Evolutionary conservation across 1,284 basidiomycete genomes (phyloP).

Genomic region (Apiotrichum mycotoxinovorans): DNA sequence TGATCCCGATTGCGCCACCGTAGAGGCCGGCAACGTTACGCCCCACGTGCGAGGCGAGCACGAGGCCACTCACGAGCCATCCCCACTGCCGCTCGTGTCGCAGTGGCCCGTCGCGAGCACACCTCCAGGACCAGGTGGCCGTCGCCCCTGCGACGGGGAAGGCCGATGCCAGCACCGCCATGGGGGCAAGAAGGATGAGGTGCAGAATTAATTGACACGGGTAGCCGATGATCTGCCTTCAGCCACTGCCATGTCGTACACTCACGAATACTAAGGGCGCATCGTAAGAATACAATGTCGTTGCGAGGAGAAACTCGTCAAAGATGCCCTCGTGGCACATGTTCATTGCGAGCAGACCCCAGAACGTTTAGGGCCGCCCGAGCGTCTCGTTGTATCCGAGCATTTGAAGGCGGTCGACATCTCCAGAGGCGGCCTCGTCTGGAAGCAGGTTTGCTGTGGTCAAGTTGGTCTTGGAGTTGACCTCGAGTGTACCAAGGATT

Average conservation of each 20-base stretch:
- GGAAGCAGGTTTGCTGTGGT: too few relatives aligned
- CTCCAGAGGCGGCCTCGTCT: too few relatives aligned
- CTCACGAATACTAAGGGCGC: slow-evolving; percentile 12
- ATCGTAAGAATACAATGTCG: not conserved
- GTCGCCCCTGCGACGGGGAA: slow-evolving; percentile 48
- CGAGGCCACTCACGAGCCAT: slow-evolving; percentile 44
- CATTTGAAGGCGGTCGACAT: slow-evolving; percentile 37
- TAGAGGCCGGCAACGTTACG: slow-evolving; percentile 24
- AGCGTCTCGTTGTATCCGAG: slow-evolving; percentile 44
- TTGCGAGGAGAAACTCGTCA: slow-evolving; percentile 1
- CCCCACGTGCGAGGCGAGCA: slow-evolving; percentile 43
- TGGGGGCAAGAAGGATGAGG: slow-evolving; percentile 35
- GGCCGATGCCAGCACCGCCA: slow-evolving; percentile 43
- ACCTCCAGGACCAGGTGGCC: slow-evolving; percentile 46
- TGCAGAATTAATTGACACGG: slow-evolving; percentile 36
- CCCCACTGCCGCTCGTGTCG: slow-evolving; percentile 43
- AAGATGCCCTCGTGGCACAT: slow-evolving; percentile 1
- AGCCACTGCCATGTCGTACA: too few relatives aligned
- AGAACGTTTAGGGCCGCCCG: slow-evolving; percentile 46
- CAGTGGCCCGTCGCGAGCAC: slow-evolving; percentile 34
- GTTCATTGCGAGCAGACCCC: slow-evolving; percentile 35
- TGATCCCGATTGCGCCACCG: not conserved
- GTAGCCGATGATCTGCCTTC: slow-evolving; percentile 39
- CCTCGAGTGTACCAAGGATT: too few relatives aligned
- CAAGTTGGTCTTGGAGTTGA: too few relatives aligned